Evolutionary conservation across 1,284 basidiomycete species (phyloP).

Genomic region (Ganoderma multipileum): DNA sequence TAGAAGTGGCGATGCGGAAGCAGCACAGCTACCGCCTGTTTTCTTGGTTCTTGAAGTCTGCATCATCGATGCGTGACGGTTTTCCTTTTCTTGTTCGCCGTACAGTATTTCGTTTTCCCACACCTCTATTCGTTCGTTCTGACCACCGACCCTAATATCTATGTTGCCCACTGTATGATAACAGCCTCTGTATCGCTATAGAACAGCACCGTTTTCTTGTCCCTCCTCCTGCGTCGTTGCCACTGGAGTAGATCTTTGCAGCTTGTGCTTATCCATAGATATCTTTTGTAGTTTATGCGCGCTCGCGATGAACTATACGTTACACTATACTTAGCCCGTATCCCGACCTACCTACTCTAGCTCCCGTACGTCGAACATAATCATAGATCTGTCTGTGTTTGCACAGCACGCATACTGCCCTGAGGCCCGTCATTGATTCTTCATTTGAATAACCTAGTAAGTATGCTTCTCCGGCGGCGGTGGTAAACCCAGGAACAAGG

Average conservation of each 20-base stretch:
- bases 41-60: constrained; percentile 1
- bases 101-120: background rate
- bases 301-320: background rate
- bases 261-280: background rate
- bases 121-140: background rate
- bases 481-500: background rate
- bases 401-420: background rate
- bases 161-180: background rate
- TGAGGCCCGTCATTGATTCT: background rate
- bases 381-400: constrained; percentile 1
- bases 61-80: background rate
- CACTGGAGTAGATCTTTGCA: background rate
- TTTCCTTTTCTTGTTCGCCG: background rate
- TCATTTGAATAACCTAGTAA: background rate
- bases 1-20: background rate
- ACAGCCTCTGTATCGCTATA: background rate
- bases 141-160: background rate
- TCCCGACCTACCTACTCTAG: background rate
- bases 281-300: background rate
- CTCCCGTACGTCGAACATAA: background rate
- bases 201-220: background rate
- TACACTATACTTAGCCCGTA: background rate
- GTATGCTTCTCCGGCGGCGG: no score
- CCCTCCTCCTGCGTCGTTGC: background rate
- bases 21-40: background rate